Percentiles rank a stretch among this genome's conserved stretches.
phyloP scores from a whole-genome alignment of 2,329 filamentous ascomycete genomes.

The Bertia moriformis region DNA sequence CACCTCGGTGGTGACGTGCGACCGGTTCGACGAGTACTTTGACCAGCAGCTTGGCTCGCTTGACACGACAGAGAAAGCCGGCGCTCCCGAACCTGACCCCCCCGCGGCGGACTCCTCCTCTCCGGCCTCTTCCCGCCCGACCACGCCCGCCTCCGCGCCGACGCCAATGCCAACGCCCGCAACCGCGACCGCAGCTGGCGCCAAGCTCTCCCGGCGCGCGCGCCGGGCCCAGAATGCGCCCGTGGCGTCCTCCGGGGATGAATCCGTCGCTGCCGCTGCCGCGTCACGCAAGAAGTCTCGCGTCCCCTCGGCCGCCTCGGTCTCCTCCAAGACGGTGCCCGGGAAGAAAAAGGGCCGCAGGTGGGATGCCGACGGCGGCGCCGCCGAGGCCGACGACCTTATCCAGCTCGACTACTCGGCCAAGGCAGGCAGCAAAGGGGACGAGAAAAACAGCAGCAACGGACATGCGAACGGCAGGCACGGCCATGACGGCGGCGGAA shows the following conservation, averaged over 20 bases:
- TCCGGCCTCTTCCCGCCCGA: neutral
- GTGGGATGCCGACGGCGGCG: slow-evolving; percentile 81
- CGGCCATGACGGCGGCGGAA: no score
- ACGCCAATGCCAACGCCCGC: slow-evolving; percentile 39
- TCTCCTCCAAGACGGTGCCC: slow-evolving; percentile 32
- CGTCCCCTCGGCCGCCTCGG: no score
- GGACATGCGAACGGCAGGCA: slow-evolving; percentile 25
- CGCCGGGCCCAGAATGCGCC: slow-evolving; percentile 50
- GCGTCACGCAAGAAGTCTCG: no score
- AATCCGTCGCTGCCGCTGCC: slow-evolving; percentile 42
- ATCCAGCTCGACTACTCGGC: slow-evolving; percentile 82
- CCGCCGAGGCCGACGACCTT: slow-evolving; percentile 67
- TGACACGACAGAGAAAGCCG: slow-evolving; percentile 34
- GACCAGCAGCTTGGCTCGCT: slow-evolving; percentile 81
- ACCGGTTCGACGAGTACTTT: slow-evolving; percentile 79
- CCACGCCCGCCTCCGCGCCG: neutral
- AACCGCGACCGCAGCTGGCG: no score
- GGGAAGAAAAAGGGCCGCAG: slow-evolving; percentile 87
- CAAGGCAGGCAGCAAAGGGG: slow-evolving; percentile 30
- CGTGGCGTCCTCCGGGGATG: slow-evolving; percentile 62
- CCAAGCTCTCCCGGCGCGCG: slow-evolving; percentile 70
- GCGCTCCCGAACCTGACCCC: slow-evolving; percentile 14
- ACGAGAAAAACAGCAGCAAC: slow-evolving; percentile 36
- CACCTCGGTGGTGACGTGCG: slow-evolving; percentile 64
- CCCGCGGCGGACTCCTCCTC: neutral